Percentiles rank a stretch among this genome's conserved stretches.
These are phyloP conservation scores for Exophiala lecanii-corni DNA, from an alignment of 2,329 filamentous ascomycete genomes.

Conservation along the genomic window DNA sequence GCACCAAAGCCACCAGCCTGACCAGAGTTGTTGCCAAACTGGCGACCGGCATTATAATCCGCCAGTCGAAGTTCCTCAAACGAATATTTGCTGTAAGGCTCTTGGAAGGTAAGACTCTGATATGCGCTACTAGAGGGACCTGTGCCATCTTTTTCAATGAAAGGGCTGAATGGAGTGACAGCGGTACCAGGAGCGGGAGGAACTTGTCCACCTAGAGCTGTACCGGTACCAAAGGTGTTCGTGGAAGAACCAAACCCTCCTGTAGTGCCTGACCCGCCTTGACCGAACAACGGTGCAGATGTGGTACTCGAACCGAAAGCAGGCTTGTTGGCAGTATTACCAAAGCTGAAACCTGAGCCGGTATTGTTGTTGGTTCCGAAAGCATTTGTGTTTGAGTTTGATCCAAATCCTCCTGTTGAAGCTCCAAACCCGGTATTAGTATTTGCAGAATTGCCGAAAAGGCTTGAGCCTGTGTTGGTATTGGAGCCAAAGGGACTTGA, in stretches of 20 bases:
- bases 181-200: slow-evolving; percentile 44
- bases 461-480: slow-evolving; percentile 22
- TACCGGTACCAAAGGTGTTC: slow-evolving; percentile 33
- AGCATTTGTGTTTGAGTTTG: slow-evolving; percentile 17
- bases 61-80: slow-evolving; percentile 76
- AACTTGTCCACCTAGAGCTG: slow-evolving; percentile 37
- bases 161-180: slow-evolving; percentile 41
- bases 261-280: slow-evolving; percentile 25
- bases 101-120: slow-evolving; percentile 47
- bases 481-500: slow-evolving; percentile 23
- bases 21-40: slow-evolving; percentile 75
- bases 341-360: slow-evolving; percentile 39
- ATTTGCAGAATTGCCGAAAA: slow-evolving; percentile 23
- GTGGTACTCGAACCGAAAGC: slow-evolving; percentile 42
- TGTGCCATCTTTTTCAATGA: slow-evolving; percentile 43
- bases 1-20: slow-evolving; percentile 77
- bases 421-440: slow-evolving; percentile 19
- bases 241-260: slow-evolving; percentile 31
- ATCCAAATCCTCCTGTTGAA: slow-evolving; percentile 22
- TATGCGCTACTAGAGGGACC: slow-evolving; percentile 39
- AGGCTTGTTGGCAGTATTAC: slow-evolving; percentile 38
- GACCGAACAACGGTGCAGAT: slow-evolving; percentile 24
- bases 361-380: slow-evolving; percentile 28
- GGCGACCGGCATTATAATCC: slow-evolving; percentile 83
- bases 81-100: slow-evolving; percentile 70